Base-by-base conservation (phyloP, 495 filamentous ascomycete genomes). In the Tuber calosporum region DNA sequence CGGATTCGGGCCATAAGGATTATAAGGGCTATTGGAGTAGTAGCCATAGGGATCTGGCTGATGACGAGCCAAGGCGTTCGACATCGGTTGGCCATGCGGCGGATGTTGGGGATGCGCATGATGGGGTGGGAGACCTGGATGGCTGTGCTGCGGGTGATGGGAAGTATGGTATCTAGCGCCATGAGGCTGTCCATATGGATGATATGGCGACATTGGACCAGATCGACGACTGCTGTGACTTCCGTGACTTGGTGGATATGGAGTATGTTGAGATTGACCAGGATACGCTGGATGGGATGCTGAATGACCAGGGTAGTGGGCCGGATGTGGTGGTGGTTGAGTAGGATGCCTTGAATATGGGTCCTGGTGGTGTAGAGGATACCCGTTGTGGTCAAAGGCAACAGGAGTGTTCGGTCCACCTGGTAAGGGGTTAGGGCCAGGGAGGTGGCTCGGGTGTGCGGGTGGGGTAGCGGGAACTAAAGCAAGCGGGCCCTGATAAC, bases 401-500 rank as follows among this genome's bases (percentile, higher is more conserved):
- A 71, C 67, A n/a, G 79, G 72, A 26, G 79, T 78, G 45, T 77
- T 80, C 48, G 78, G 69, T 8, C 74, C 74, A 17, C 71, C 70
- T 11, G 70, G 53, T 5, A 66, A 68, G 11, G 75, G 67, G 42
- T 77, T 75, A 58, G 69, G 68, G 17, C 67, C 76, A 15, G 76
- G 76, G 15, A 78, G 67, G 67, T 74, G 70, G 66, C 73, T 58
- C 19, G 76, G 76, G 39, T 78, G 76, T 68, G 76, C 68, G 6
- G 68, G 76, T 4, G 76, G 76, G 37, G 74, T 73, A 4, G 76
- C 71, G 15, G 79, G 79, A 62, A 80, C 79, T 43, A 80, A 71
- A 1, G 79, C 78, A 71, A 80, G 78, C 8, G 79, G 79, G 41
- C 80, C 80, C 53, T 79, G 78, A 36, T 78, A 78, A 30, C 74